Evolutionary conservation across 176 grass and related monocot species (phyloP).

Genomic region (Musa itinerans): DNA sequence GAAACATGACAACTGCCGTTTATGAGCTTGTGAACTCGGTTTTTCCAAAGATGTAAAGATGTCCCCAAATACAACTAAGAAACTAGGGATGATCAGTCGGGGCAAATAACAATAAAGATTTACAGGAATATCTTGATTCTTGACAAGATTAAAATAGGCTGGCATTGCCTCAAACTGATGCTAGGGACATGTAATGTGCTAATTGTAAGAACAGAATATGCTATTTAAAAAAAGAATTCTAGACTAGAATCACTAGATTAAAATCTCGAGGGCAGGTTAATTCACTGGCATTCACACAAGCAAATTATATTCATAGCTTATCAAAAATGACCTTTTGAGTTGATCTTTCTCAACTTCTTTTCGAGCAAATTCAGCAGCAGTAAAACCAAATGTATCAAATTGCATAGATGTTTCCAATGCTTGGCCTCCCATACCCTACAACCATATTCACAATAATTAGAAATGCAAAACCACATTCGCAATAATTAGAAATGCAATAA

Average conservation of each 20-base stretch:
- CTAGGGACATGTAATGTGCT: neutral
- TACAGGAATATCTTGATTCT: neutral
- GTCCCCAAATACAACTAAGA: neutral
- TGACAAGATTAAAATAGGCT: neutral
- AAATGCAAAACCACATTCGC: neutral
- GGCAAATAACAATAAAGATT: neutral
- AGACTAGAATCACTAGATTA: neutral
- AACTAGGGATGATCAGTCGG: neutral
- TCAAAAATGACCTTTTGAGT: conserved; percentile 48
- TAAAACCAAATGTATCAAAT: conserved; percentile 95
- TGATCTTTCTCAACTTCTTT: conserved; percentile 84
- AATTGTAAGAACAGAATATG: too few relatives aligned
- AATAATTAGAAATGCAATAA: conserved; percentile 3
- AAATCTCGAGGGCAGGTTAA: neutral
- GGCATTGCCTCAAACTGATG: neutral
- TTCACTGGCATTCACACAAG: neutral
- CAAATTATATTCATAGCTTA: neutral
- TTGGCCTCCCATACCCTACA: conserved; percentile 76
- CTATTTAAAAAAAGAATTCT: neutral
- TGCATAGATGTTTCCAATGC: conserved; percentile 82
- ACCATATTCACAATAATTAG: conserved; percentile 8
- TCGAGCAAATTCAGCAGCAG: conserved; percentile 65
- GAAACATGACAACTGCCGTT: too few relatives aligned
- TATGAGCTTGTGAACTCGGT: neutral
- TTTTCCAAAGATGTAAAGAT: neutral